Base-by-base conservation (phyloP, 176 grass and related monocot species). In the Tuctoria greenei region DNA sequence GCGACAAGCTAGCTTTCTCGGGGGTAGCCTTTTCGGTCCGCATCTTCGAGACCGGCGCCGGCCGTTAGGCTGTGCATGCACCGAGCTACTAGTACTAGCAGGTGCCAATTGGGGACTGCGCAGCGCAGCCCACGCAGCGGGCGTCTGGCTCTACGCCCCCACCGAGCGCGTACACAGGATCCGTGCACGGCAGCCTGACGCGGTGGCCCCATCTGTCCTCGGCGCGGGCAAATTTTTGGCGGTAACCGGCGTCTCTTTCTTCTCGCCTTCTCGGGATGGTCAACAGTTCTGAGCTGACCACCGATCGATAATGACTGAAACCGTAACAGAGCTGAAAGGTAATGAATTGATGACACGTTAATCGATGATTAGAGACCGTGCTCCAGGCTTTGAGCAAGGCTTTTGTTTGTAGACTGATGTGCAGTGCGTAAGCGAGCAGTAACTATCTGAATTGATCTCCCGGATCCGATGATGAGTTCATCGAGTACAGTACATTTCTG, bases 1-100 rank as follows among this genome's bases (percentile, higher is more conserved):
- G 10, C 0, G 17, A 38, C 0, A 0, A 0, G 10, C 1, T 4
- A 1, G 14, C 0, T 0, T 1, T 2, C 5, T 6, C 0, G 13
- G n/a, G 14, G n/a, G 8, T 69, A 40, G 0, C 0, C 1, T 42
- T 60, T n/a, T 20, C 0, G 31, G 70, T 60, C n/a, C 2, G 21
- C 1, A 0, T 73, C 50, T 56, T 73, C 20, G 80, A 55, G 26
- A 38, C 66, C 36, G 44, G 4, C 63, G 69, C 63, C 76, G 75
- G 62, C 37, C 54, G 80, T 87, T 83, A 87, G 26, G 28, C 74
- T 83, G 74, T 83, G 56, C 66, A 6, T 83, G 56, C 66, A 6
- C 9, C 61, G 77, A 14, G 63, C 41, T 31, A 31, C 41, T 31
- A 31, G 31, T 31, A 31, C 31, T 74, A 74, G n/a, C n/a, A n/a